A percentile compares a stretch with the other conserved stretches of the same genome.
Evolutionary conservation across 2,329 filamentous ascomycete species (phyloP).

Genomic region (Grosmannia huntii): DNA sequence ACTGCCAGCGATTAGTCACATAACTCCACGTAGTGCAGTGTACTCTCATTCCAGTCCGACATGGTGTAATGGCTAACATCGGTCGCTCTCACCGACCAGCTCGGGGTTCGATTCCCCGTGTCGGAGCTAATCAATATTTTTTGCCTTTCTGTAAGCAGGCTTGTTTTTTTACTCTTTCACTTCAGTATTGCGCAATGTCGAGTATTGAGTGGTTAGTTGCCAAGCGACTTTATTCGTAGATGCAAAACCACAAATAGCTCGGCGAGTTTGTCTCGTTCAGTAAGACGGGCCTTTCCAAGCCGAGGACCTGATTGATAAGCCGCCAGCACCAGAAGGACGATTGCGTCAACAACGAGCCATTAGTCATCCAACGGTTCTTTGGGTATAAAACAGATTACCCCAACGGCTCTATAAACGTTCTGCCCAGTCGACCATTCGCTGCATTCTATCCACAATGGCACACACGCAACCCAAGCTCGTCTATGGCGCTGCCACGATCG

Average conservation of each 20-base stretch:
- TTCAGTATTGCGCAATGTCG: no score
- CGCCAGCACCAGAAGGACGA: no score
- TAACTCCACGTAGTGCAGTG: background rate
- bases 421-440: background rate
- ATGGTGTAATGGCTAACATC: conserved; percentile 7
- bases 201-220: no score
- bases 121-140: conserved; percentile 1
- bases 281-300: no score
- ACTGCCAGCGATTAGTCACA: background rate
- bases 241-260: no score
- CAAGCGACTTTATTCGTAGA: no score
- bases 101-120: conserved; percentile 7
- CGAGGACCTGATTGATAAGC: no score
- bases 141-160: background rate
- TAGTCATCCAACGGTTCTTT: background rate
- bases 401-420: background rate
- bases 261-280: no score
- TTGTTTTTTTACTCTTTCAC: background rate
- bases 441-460: background rate
- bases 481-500: background rate
- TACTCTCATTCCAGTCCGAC: background rate
- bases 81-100: conserved; percentile 6
- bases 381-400: no score
- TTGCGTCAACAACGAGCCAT: no score
- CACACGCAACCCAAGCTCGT: background rate